Evolutionary conservation across 306 rosid genomes (phyloP).

Genomic region (Cucurbita argyrosperma): DNA sequence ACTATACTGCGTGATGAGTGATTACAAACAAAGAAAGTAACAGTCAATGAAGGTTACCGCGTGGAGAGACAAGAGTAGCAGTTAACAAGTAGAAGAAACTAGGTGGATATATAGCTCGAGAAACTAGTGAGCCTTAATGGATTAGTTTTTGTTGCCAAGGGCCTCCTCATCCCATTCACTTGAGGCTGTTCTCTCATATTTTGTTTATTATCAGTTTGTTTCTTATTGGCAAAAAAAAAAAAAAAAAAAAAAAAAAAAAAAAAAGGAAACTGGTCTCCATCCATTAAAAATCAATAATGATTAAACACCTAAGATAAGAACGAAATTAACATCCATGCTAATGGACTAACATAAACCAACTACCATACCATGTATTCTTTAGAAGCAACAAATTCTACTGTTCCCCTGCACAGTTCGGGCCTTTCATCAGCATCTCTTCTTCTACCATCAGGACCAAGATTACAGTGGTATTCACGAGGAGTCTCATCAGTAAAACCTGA

Average conservation of each 20-base stretch:
- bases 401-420: slow-evolving; percentile 90
- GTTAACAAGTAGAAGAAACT: too few species aligned
- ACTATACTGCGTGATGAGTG: too few species aligned
- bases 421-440: slow-evolving; percentile 97
- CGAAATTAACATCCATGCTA: not conserved
- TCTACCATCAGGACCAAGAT: slow-evolving; percentile 96
- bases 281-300: not conserved
- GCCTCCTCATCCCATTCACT: not conserved
- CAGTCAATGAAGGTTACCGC: too few species aligned
- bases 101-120: too few species aligned
- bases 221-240: not conserved
- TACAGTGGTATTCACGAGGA: slow-evolving; percentile 97
- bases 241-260: not conserved
- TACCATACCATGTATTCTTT: slow-evolving; percentile 98
- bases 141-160: not conserved
- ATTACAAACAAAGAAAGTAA: too few species aligned
- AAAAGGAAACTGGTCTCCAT: not conserved
- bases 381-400: slow-evolving; percentile 93
- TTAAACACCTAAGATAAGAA: not conserved
- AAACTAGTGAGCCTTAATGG: not conserved
- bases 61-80: too few species aligned
- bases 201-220: not conserved
- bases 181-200: not conserved
- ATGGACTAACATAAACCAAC: slow-evolving; percentile 13
- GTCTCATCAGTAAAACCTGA: slow-evolving; percentile 96